Evolutionary conservation across 768 basidiomycete species (phyloP).

Genomic region (Coprinopsis strossmayeri): DNA sequence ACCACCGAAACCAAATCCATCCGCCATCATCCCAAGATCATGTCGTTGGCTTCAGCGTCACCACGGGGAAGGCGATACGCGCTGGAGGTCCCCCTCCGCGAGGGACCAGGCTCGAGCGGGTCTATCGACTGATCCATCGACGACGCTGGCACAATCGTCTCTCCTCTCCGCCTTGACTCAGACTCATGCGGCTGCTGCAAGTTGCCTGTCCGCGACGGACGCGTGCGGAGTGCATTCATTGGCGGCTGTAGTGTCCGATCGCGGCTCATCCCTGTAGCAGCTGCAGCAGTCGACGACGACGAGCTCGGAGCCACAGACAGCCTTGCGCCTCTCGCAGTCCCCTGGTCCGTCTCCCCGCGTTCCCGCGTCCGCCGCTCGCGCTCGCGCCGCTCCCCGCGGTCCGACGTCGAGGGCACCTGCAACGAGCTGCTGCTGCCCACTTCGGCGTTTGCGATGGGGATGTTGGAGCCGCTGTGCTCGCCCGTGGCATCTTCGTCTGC

Average conservation of each 20-base stretch:
- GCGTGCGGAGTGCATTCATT: too few species aligned
- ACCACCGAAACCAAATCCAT: too few species aligned
- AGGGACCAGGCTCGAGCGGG: not conserved
- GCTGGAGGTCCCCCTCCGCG: not conserved
- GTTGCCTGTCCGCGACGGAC: not conserved
- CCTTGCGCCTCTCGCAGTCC: not conserved
- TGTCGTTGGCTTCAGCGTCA: not conserved
- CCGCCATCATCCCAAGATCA: not conserved
- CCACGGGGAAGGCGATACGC: not conserved
- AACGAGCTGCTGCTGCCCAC: not conserved
- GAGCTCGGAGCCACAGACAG: not conserved
- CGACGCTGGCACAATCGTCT: not conserved
- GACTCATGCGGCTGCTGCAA: not conserved
- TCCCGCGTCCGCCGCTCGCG: not conserved
- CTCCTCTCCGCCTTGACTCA: not conserved
- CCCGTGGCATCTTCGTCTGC: slow-evolving; percentile 35
- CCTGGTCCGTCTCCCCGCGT: not conserved
- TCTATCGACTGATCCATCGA: not conserved
- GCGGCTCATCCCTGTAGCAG: not conserved
- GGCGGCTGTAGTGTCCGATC: not conserved
- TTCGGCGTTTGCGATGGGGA: not conserved
- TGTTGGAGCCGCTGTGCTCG: slow-evolving; percentile 11
- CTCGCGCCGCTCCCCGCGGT: not conserved
- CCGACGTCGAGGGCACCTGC: not conserved
- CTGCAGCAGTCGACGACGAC: not conserved